These are phyloP conservation scores for Leptographium lundbergii DNA, from an alignment of 2,329 filamentous ascomycete species.

Conservation along the genomic window DNA sequence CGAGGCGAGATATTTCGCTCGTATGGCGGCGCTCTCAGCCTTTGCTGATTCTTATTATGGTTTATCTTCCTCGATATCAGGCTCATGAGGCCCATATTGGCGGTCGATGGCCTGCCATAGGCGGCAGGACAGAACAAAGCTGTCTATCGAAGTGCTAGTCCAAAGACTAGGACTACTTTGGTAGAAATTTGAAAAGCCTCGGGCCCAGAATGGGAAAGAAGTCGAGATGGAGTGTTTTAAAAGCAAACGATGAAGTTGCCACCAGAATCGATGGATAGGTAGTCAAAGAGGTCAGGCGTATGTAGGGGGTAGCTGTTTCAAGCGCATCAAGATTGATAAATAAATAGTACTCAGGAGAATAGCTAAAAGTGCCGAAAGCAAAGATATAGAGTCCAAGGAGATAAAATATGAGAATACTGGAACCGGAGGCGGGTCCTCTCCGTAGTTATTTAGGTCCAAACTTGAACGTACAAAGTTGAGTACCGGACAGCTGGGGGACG, in stretches of 20 bases:
- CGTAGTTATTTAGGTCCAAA: background rate
- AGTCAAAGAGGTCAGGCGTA: too few relatives aligned
- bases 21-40: slow-evolving; percentile 13
- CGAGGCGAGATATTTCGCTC: slow-evolving; percentile 10
- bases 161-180: background rate
- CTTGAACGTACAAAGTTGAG: background rate
- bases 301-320: too few relatives aligned
- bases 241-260: too few relatives aligned
- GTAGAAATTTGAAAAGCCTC: too few relatives aligned
- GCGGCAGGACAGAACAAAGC: background rate
- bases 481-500: background rate
- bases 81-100: slow-evolving; percentile 20
- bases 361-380: background rate
- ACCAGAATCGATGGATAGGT: too few relatives aligned
- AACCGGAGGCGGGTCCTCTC: background rate
- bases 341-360: background rate
- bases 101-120: slow-evolving; percentile 10
- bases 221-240: too few relatives aligned
- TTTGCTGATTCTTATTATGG: slow-evolving; percentile 10
- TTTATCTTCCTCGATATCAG: slow-evolving; percentile 16
- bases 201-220: too few relatives aligned
- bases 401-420: background rate
- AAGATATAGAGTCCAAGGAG: background rate
- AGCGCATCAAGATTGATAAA: background rate
- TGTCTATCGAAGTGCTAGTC: background rate